Evolutionary conservation across 331 rosid genomes (phyloP).

Genomic region (Rosa hybrid): DNA sequence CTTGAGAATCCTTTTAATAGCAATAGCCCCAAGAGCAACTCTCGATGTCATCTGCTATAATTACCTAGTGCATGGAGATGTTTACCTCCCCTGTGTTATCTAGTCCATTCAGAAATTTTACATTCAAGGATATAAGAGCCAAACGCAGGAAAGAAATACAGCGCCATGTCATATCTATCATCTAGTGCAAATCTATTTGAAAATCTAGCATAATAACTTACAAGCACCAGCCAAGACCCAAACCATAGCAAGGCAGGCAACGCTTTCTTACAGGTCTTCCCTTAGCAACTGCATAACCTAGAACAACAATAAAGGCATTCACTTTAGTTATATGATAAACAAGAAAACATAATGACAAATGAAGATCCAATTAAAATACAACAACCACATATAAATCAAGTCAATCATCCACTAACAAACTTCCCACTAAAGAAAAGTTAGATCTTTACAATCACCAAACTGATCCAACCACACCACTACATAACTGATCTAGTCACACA

Average conservation of each 20-base stretch:
- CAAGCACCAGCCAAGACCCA: conserved; percentile 88
- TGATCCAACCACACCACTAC: background rate
- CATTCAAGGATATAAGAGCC: background rate
- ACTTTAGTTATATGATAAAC: no score
- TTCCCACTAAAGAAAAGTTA: background rate
- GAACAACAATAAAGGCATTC: background rate
- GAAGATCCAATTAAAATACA: background rate
- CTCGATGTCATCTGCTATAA: no score
- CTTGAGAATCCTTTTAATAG: no score
- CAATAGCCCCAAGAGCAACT: no score
- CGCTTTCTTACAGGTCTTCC: conserved; percentile 77
- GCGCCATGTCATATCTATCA: background rate
- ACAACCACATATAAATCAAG: background rate
- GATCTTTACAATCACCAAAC: background rate
- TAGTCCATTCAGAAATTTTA: background rate
- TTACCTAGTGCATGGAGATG: no score
- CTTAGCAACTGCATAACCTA: conserved; percentile 89
- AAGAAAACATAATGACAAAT: background rate
- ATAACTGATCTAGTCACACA: background rate
- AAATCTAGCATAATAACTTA: conserved; percentile 38
- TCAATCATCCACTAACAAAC: background rate
- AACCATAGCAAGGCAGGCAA: conserved; percentile 91
- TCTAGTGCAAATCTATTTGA: background rate
- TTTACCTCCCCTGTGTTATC: background rate
- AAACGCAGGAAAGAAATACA: background rate